These are phyloP conservation scores for Fusarium continuum DNA, from an alignment of 2,329 filamentous ascomycete genomes.

Conservation along the genomic window DNA sequence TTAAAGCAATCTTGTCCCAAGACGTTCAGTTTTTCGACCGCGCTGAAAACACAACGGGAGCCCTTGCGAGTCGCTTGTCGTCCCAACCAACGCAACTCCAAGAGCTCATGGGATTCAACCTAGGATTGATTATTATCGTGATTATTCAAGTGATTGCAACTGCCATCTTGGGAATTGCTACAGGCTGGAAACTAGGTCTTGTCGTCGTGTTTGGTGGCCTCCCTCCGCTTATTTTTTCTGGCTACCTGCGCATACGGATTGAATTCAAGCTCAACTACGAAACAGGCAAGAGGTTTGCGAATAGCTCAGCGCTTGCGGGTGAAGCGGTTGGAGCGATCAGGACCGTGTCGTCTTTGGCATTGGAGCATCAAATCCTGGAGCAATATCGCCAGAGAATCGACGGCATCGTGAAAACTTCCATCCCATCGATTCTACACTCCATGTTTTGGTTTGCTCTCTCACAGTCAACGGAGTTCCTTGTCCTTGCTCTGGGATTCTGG, in stretches of 20 bases:
- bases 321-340: constrained; percentile 52
- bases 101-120: constrained; percentile 54
- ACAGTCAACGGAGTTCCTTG: constrained; percentile 48
- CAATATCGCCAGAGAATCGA: constrained; percentile 44
- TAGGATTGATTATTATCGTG: constrained; percentile 50
- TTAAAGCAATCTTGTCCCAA: too few relatives aligned
- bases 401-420: too few relatives aligned
- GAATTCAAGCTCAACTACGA: constrained; percentile 51
- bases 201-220: constrained; percentile 55
- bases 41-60: constrained; percentile 51
- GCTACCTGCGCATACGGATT: constrained; percentile 50
- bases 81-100: constrained; percentile 50
- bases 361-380: constrained; percentile 48
- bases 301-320: constrained; percentile 53
- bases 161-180: constrained; percentile 53
- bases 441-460: constrained; percentile 50
- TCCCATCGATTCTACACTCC: constrained; percentile 44
- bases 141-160: constrained; percentile 49
- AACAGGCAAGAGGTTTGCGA: constrained; percentile 41
- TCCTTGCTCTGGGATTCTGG: constrained; percentile 54
- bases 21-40: constrained; percentile 55
- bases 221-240: constrained; percentile 48
- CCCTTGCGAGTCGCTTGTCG: constrained; percentile 48
- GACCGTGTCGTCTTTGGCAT: constrained; percentile 53
- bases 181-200: constrained; percentile 59